Evolutionary conservation across 495 filamentous ascomycete genomes (phyloP).

Genomic region (Neurospora sublineolata): DNA sequence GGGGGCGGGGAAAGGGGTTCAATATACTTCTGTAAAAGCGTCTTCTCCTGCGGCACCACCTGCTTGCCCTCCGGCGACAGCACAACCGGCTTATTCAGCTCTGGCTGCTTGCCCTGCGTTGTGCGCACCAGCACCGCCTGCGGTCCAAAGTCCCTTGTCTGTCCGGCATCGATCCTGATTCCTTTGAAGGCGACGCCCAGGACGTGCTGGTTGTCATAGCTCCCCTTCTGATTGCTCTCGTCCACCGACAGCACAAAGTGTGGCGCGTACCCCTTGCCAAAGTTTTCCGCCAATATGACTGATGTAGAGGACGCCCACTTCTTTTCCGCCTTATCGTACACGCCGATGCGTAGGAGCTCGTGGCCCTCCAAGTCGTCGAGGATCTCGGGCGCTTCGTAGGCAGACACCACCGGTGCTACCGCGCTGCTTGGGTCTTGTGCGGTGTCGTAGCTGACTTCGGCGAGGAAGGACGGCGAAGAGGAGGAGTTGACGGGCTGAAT

Average conservation of each 20-base stretch:
- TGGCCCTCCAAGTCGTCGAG: conserved; percentile 14
- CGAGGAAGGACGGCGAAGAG: conserved; percentile 27
- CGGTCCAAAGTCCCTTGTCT: conserved; percentile 45
- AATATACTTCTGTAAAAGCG: conserved; percentile 59
- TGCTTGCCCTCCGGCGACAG: conserved; percentile 49
- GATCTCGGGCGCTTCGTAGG: conserved; percentile 39
- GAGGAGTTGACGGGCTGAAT: conserved; percentile 31
- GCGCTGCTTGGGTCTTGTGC: conserved; percentile 5
- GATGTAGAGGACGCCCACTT: conserved; percentile 39
- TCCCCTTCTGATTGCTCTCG: conserved; percentile 13
- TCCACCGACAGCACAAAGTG: conserved; percentile 36
- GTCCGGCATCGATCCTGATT: conserved; percentile 40
- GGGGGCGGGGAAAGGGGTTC: conserved; percentile 2
- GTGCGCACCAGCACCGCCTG: conserved; percentile 39
- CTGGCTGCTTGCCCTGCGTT: conserved; percentile 40
- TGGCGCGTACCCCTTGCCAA: conserved; percentile 42
- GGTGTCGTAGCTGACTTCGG: conserved; percentile 36
- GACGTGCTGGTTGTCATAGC: conserved; percentile 10
- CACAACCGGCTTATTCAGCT: conserved; percentile 55
- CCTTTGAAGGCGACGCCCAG: conserved; percentile 31
- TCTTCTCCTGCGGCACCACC: conserved; percentile 49
- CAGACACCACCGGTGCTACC: conserved; percentile 22
- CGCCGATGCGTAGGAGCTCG: conserved; percentile 36
- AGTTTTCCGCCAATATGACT: conserved; percentile 35
- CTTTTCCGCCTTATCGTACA: conserved; percentile 29